These are phyloP conservation scores for Pythium rhizo-oryzae DNA, from an alignment of 352 stramenopile genomes.

Conservation along the genomic window DNA sequence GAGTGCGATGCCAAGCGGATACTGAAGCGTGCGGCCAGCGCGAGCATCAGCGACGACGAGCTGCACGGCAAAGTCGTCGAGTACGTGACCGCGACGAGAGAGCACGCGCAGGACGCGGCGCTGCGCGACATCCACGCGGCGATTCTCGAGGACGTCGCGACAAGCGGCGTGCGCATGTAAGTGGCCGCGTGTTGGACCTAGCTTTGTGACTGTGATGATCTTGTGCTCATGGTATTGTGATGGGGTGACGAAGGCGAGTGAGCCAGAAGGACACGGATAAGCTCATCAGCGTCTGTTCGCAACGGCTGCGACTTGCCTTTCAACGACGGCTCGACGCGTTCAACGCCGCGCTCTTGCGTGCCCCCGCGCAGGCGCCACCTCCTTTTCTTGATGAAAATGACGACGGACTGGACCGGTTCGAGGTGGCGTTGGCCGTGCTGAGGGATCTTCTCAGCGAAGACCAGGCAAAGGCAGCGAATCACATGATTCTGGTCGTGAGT, in stretches of 20 bases:
- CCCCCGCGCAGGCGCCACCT: not conserved
- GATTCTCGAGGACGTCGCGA: slow-evolving; percentile 25
- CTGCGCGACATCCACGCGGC: slow-evolving; percentile 27
- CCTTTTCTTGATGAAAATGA: slow-evolving; percentile 15
- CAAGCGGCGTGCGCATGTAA: slow-evolving; percentile 16
- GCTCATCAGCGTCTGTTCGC: slow-evolving; percentile 36
- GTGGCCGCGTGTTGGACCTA: not conserved
- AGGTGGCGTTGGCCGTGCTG: slow-evolving; percentile 38
- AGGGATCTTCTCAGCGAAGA: slow-evolving; percentile 26
- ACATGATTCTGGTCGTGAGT: slow-evolving; percentile 41
- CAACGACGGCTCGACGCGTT: slow-evolving; percentile 41
- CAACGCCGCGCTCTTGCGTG: slow-evolving; percentile 35
- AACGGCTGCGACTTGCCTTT: slow-evolving; percentile 39
- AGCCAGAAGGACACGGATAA: slow-evolving; percentile 31
- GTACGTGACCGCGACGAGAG: slow-evolving; percentile 33
- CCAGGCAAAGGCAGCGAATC: slow-evolving; percentile 28
- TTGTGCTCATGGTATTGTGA: not conserved
- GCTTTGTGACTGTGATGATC: not conserved
- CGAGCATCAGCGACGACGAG: slow-evolving; percentile 32
- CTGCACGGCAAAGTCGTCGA: slow-evolving; percentile 33
- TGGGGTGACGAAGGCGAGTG: slow-evolving; percentile 14
- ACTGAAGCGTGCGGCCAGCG: slow-evolving; percentile 15
- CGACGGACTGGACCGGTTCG: slow-evolving; percentile 12
- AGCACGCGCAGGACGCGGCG: slow-evolving; percentile 26
- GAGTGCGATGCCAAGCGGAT: not conserved